Evolutionary conservation across 495 filamentous ascomycete genomes (phyloP), one percentile per base, ranked within the genome.

Genomic region (Podospora pseudoanserina): DNA sequence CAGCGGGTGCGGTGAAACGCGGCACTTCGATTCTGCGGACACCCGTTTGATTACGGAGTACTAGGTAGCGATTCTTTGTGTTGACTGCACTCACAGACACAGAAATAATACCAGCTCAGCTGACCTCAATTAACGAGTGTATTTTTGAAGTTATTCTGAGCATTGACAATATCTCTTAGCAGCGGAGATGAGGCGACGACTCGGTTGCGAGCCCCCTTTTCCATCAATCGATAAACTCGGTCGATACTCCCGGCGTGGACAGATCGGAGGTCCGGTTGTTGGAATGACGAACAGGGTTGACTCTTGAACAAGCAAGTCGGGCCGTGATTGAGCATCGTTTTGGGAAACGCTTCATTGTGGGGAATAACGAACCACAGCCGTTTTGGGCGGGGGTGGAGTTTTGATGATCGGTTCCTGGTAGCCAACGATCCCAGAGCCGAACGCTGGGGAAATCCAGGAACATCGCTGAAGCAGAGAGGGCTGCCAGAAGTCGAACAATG

Each of bases 281-380:
- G 23, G 19, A 4, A 20, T 58, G 18, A 15, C 27, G 34, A 9
- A 32, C 49, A 60, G 39, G 58, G 20, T 20, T 0, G 11, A n/a
- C 9, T 66, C 60, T 34, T 56, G 32, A 62, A 62, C 30, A 62
- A n/a, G 23, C 44, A 18, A 69, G 67, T 66, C 64, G 32, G 53
- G 9, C 53, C 58, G 63, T 32, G 26, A 49, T 44, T 53, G 49
- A 18, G 49, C 53, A 26, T 61, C 65, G 6, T n/a, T 56, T 65
- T 60, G 44, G 64, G 65, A 63, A 64, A 23, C 15, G 59, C 68
- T 20, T 20, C 59, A 56, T 55, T 66, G 68, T 53, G 65, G 68
- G 68, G 64, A 64, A 58, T 5, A 58, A 23, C 55, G 55, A 18
- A 19, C 55, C n/a, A 58, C 3, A 19, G n/a, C n/a, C n/a, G 55